These are phyloP conservation scores for Trichophyton benhamiae DNA, from an alignment of 2,329 filamentous ascomycete species.

Conservation along the genomic window DNA sequence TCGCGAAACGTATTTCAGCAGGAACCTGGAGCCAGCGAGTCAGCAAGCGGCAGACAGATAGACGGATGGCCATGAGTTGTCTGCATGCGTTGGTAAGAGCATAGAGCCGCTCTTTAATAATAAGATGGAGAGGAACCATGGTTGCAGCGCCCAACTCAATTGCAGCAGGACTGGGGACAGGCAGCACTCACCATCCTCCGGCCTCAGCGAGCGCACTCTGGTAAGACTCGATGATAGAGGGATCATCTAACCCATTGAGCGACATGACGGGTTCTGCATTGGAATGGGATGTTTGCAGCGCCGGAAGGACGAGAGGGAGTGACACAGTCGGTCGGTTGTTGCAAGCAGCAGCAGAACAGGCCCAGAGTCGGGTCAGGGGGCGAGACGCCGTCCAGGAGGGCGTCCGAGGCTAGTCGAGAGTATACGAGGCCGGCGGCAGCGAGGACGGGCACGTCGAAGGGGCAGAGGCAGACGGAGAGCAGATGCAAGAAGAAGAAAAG, in stretches of 20 bases:
- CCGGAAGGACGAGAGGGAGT: background rate
- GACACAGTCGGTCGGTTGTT: too few relatives aligned
- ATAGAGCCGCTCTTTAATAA: background rate
- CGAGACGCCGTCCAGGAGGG: background rate
- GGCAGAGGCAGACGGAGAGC: background rate
- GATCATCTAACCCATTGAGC: conserved; percentile 83
- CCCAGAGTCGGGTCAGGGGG: background rate
- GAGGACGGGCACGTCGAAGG: background rate
- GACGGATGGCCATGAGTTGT: too few relatives aligned
- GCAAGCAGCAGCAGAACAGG: background rate
- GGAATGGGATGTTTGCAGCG: conserved; percentile 7
- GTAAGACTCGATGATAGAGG: conserved; percentile 71
- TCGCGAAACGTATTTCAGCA: conserved; percentile 79
- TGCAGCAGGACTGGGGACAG: background rate
- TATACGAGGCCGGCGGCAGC: background rate
- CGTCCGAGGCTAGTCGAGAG: background rate
- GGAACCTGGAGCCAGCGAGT: conserved; percentile 53
- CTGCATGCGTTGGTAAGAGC: too few relatives aligned
- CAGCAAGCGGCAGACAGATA: too few relatives aligned
- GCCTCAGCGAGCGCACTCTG: conserved; percentile 67
- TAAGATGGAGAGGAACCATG: conserved; percentile 5
- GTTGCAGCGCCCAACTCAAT: conserved; percentile 8
- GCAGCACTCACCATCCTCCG: conserved; percentile 72
- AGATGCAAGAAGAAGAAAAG: background rate
- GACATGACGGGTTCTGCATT: conserved; percentile 52